Base-by-base conservation (phyloP, 192 early-diverging fungal genomes). In the Phlyctochytrium planicorne region DNA sequence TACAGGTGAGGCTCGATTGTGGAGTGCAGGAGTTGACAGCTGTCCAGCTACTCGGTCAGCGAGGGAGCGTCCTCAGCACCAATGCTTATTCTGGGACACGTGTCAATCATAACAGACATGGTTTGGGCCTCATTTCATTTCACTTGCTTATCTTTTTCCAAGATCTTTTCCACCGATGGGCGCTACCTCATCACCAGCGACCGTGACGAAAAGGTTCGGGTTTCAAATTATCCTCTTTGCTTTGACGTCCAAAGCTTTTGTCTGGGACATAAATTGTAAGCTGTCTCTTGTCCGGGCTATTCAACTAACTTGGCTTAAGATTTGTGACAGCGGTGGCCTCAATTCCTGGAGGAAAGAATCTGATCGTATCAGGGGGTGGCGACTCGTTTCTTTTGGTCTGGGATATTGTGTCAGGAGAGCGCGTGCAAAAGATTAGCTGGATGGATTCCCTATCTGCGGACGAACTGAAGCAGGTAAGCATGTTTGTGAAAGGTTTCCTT, bases 151-250 rank as follows among this genome's bases (percentile, higher is more conserved):
- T 14, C 30, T 53, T 55, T 71, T 14, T 30, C 31, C 20, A 30
- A 80, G 89, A 69, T 74, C 1, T 75, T 97, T 36, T 78, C 90
- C 3, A 66, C 67, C 4, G 84, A 89, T 53, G 75, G 84, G 55
- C 82, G 84, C 36, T 88, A 81, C 40, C 69, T 99, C 31, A 78
- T 99, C 40, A 95, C 97, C 10, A 86, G 90, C 52, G 97, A 99
- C 73, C 90, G 97, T 29, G 97, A 99, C 78, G 97, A 99, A 68
- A 95, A 99, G 76, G 89, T 99, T 63, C 90, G 97, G 6, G 80
- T 99, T n/a, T 94, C 92, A 62, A 78, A 80, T 34, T 98, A 89
- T 72, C 97, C 97, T 25, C 90, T 91, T 60, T 82, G 89, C 0
- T 94, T 93, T 72, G 93, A 91, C 66, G 96, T 99, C 70, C 84